Evolutionary conservation across 2,329 filamentous ascomycete species (phyloP), one percentile per base, ranked within the genome.

Genomic region (Hypoxylon sp.): DNA sequence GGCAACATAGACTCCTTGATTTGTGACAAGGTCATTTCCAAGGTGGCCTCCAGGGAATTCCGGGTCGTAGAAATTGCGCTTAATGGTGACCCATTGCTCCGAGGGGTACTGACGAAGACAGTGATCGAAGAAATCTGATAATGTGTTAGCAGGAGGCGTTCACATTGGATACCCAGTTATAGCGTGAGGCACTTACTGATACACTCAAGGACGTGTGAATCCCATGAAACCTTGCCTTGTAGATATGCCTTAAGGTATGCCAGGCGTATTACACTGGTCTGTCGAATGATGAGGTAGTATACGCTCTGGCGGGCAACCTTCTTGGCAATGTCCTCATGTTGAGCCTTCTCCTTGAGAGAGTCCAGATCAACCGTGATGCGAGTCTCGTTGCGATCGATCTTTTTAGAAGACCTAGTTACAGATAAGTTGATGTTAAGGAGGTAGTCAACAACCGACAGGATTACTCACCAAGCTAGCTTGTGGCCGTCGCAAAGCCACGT

Each of bases 1-100:
- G 0, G 94, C 94, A 9, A 93, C 89, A 74, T 97, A 98, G 3
- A 94, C 91, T 30, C 96, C 96, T 77, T 97, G 97, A 82, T 93
- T 90, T 0, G 93, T 93, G 75, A 94, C 89, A 2, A 96, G 83
- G 61, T 85, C 89, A 21, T 85, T 82, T 34, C 89, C 86, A n/a
- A 97, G 85, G 2, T 84, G 79, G 5, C 77, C 79, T 0, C 82
- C 79, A 21, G 84, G 76, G 1, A 85, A 85, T 0, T 82, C 72
- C 1, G 82, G 80, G 41, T 88, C 82, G 79, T 97, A 98, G 76
- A 97, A 97, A 6, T 90, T 93, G 11, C 94, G 89, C 79, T 93
- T 95, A 79, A 98, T 91, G 0, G 89, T 80, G 0, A 90, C 83
- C 74, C 93, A 89, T 1, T 84, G 81, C 73, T 89, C 81, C 0